phyloP scores from a whole-genome alignment of 306 rosid species.

The Cyamopsis tetragonoloba region DNA sequence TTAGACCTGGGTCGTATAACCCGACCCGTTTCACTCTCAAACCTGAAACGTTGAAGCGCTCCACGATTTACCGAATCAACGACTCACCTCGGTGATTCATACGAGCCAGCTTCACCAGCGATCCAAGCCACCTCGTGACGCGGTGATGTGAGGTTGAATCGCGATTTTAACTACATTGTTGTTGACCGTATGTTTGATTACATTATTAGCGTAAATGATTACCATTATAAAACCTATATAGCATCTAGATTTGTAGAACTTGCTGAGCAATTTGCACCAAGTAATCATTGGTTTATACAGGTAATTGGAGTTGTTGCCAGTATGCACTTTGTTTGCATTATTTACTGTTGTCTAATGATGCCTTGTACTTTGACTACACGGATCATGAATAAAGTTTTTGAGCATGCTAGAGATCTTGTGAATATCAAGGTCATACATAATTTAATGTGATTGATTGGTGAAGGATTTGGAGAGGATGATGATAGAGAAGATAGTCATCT shows the following conservation, averaged over 20 bases:
- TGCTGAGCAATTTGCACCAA: conserved; percentile 89
- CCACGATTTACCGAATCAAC: too few relatives aligned
- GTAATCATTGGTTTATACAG: conserved; percentile 96
- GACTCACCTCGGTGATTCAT: too few relatives aligned
- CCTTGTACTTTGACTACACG: conserved; percentile 27
- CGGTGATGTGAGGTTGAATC: too few relatives aligned
- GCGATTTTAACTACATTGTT: too few relatives aligned
- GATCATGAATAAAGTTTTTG: too few relatives aligned
- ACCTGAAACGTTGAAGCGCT: too few relatives aligned
- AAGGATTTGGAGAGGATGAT: conserved; percentile 90
- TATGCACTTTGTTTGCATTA: conserved; percentile 1
- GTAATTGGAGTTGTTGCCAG: conserved; percentile 28
- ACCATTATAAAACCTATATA: conserved; percentile 80
- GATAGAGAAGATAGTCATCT: conserved; percentile 72
- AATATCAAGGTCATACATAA: conserved; percentile 91
- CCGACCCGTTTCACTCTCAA: too few relatives aligned
- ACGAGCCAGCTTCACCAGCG: too few relatives aligned
- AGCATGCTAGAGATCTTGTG: conserved; percentile 96
- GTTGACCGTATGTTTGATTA: conserved; percentile 90
- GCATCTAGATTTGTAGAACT: conserved; percentile 93
- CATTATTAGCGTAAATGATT: conserved; percentile 74
- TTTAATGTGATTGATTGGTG: conserved; percentile 88
- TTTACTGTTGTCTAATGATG: not conserved
- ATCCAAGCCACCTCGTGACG: too few relatives aligned
- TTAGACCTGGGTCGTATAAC: too few relatives aligned